These are phyloP conservation scores for Penicillium sp. DNA, from an alignment of 2,329 filamentous ascomycete genomes.

Conservation along the genomic window DNA sequence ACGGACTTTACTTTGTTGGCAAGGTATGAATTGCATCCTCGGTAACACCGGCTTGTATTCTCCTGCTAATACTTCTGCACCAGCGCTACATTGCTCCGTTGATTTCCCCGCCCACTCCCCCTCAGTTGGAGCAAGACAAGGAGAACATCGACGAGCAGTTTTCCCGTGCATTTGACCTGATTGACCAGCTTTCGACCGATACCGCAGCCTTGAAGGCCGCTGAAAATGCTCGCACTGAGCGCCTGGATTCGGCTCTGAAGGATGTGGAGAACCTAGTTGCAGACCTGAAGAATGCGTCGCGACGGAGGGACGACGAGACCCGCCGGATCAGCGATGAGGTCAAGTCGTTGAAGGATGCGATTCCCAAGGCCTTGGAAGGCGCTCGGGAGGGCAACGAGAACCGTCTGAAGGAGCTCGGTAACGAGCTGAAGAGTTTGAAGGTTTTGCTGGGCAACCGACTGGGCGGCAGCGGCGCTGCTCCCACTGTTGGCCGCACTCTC, in stretches of 20 bases:
- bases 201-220: constrained; percentile 86
- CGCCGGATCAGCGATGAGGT: constrained; percentile 87
- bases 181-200: constrained; percentile 91
- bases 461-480: constrained; percentile 44
- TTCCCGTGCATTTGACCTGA: constrained; percentile 84
- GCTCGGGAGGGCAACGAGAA: constrained; percentile 84
- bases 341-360: constrained; percentile 77
- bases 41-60: neutral
- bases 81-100: constrained; percentile 90
- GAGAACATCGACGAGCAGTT: constrained; percentile 91
- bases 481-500: constrained; percentile 41
- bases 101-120: constrained; percentile 89
- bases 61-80: constrained; percentile 23
- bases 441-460: constrained; percentile 75
- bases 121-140: constrained; percentile 94
- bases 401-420: constrained; percentile 81
- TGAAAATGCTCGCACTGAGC: constrained; percentile 82
- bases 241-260: constrained; percentile 77
- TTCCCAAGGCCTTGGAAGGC: constrained; percentile 86
- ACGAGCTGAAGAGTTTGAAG: constrained; percentile 90
- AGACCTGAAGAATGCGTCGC: constrained; percentile 80
- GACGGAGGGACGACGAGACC: constrained; percentile 84
- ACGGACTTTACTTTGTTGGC: constrained; percentile 84
- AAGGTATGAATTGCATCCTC: constrained; percentile 64
- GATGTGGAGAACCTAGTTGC: constrained; percentile 84